These are phyloP conservation scores for Alternaria novae-zelandiae DNA, from an alignment of 2,329 filamentous ascomycete species.

Conservation along the genomic window DNA sequence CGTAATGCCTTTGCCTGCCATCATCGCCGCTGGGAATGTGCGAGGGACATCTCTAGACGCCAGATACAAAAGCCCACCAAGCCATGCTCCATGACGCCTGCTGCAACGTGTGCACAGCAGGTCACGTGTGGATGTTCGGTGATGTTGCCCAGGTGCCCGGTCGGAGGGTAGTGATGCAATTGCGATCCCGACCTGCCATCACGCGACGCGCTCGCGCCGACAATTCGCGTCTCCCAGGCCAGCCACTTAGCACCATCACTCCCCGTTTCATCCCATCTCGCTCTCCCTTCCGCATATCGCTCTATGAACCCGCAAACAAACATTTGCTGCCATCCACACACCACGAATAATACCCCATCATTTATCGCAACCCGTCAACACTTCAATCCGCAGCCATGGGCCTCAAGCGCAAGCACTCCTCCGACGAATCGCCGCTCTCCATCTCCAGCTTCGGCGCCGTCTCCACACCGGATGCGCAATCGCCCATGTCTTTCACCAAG, in stretches of 20 bases:
- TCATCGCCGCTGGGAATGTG: neutral
- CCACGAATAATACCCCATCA: neutral
- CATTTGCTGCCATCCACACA: neutral
- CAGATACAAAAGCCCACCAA: too few relatives aligned
- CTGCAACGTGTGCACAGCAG: neutral
- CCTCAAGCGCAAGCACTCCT: constrained; percentile 65
- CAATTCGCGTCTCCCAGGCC: constrained; percentile 20
- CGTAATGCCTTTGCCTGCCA: constrained; percentile 1
- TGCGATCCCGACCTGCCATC: neutral
- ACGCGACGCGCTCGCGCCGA: constrained; percentile 19
- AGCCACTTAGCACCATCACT: constrained; percentile 33
- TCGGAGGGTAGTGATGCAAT: neutral
- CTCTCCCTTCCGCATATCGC: constrained; percentile 1
- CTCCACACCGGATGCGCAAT: constrained; percentile 40
- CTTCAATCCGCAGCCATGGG: constrained; percentile 50
- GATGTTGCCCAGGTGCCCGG: neutral
- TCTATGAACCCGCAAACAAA: neutral
- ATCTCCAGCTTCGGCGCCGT: constrained; percentile 46
- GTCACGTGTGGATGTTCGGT: neutral
- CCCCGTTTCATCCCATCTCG: constrained; percentile 14
- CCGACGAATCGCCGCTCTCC: constrained; percentile 54
- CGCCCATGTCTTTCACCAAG: constrained; percentile 31
- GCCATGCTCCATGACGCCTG: neutral
- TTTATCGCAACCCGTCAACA: neutral
- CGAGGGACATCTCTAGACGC: neutral